These are phyloP conservation scores for Tuber calosporum DNA, from an alignment of 495 filamentous ascomycete species.

Conservation along the genomic window DNA sequence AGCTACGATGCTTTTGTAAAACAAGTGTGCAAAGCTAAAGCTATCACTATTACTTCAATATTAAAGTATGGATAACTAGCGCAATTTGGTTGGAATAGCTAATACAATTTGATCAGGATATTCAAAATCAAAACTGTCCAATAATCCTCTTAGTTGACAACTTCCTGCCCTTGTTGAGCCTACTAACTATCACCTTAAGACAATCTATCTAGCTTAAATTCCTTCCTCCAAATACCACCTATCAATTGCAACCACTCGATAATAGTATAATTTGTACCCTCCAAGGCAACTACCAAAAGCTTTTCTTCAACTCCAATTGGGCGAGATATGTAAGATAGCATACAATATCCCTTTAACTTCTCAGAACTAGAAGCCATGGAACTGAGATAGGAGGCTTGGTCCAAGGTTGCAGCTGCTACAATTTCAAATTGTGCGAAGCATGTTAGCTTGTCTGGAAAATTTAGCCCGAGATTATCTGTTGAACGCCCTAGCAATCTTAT, in stretches of 20 bases:
- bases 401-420: conserved; percentile 8
- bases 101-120: conserved; percentile 38
- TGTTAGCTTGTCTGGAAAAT: conserved; percentile 5
- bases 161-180: conserved; percentile 34
- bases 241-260: conserved; percentile 40
- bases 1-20: too few species aligned
- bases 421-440: conserved; percentile 33
- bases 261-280: conserved; percentile 41
- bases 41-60: conserved; percentile 18
- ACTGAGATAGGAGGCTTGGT: conserved; percentile 29
- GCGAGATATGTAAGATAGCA: conserved; percentile 19
- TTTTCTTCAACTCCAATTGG: conserved; percentile 34
- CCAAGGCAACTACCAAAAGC: conserved; percentile 38
- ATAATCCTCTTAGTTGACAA: conserved; percentile 43
- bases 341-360: conserved; percentile 17
- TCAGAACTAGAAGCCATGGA: conserved; percentile 30
- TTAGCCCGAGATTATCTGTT: conserved; percentile 6
- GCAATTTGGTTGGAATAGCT: conserved; percentile 40
- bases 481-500: background rate
- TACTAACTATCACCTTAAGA: conserved; percentile 17
- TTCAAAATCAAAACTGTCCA: conserved; percentile 30
- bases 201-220: conserved; percentile 26
- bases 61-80: conserved; percentile 41
- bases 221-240: conserved; percentile 41
- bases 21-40: too few species aligned